Percentiles rank a stretch among this genome's conserved stretches.
These are phyloP conservation scores for Hyaloscypha bicolor DNA, from an alignment of 495 filamentous ascomycete genomes.

Conservation along the genomic window DNA sequence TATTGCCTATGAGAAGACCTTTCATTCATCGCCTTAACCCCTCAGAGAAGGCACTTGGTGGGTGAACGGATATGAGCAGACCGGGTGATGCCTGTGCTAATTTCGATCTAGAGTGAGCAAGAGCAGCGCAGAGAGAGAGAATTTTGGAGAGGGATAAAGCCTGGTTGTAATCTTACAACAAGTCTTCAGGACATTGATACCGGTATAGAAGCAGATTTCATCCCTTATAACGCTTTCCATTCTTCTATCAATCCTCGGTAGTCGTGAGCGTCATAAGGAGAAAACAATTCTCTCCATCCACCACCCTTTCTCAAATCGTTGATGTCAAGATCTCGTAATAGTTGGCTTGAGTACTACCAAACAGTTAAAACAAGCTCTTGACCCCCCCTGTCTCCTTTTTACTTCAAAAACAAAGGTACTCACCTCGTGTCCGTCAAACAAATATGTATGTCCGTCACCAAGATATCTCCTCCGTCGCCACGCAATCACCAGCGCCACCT, in stretches of 20 bases:
- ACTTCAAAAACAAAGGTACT: background rate
- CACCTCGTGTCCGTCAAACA: constrained; percentile 20
- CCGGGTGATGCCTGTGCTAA: no score
- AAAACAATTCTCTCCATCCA: constrained; percentile 7
- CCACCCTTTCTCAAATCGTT: constrained; percentile 12
- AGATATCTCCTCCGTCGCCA: constrained; percentile 46
- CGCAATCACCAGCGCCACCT: constrained; percentile 40
- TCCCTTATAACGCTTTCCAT: constrained; percentile 8
- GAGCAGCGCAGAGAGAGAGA: no score
- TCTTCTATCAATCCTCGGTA: constrained; percentile 16
- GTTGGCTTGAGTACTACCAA: background rate
- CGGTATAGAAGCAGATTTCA: no score
- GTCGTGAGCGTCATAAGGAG: constrained; percentile 7
- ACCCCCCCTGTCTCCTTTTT: no score
- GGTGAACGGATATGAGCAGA: no score
- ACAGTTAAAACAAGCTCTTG: background rate
- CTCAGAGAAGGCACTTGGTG: no score
- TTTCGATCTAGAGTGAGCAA: no score
- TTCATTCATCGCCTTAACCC: no score
- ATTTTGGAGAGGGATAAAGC: no score
- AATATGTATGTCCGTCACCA: constrained; percentile 12
- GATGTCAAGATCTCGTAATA: constrained; percentile 16
- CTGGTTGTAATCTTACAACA: no score
- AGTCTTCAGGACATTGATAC: no score
- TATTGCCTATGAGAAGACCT: no score